Percentiles rank a stretch among this genome's conserved stretches.
Conservation (phyloP, 495 filamentous ascomycete genomes). For the Penicillium pulvis region DNA sequence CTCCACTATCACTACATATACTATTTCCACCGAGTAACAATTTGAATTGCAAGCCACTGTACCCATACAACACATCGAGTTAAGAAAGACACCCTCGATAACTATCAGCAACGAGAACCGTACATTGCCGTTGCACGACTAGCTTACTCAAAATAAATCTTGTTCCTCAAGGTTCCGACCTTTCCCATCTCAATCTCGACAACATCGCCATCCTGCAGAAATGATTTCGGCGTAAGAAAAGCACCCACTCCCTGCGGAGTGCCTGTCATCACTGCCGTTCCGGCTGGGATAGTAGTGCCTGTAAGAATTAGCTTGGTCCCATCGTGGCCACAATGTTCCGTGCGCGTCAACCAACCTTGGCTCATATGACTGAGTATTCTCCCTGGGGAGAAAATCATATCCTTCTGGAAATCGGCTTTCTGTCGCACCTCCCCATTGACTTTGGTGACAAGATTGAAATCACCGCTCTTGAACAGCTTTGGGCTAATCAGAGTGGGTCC, state of each 20-base stretch:
- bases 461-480: not conserved
- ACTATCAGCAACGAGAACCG: too few species aligned
- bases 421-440: not conserved
- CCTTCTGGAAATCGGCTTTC: conserved; percentile 31
- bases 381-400: conserved; percentile 77
- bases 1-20: too few species aligned
- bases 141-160: too few species aligned
- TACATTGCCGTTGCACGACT: too few species aligned
- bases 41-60: too few species aligned
- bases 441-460: not conserved
- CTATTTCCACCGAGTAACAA: too few species aligned
- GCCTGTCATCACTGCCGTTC: conserved; percentile 80
- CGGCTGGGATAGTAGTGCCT: conserved; percentile 68
- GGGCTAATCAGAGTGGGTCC: not conserved
- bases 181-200: not conserved
- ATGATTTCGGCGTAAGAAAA: conserved; percentile 56
- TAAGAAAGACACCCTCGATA: too few species aligned
- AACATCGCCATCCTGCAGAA: conserved; percentile 57
- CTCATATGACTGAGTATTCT: conserved; percentile 73
- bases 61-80: too few species aligned
- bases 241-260: conserved; percentile 59
- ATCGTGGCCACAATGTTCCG: too few species aligned
- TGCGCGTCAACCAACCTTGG: conserved; percentile 46
- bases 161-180: too few species aligned
- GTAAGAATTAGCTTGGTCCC: too few species aligned